Base-by-base conservation (phyloP, 2,329 filamentous ascomycete genomes). In the Dothideomycetes sp. region DNA sequence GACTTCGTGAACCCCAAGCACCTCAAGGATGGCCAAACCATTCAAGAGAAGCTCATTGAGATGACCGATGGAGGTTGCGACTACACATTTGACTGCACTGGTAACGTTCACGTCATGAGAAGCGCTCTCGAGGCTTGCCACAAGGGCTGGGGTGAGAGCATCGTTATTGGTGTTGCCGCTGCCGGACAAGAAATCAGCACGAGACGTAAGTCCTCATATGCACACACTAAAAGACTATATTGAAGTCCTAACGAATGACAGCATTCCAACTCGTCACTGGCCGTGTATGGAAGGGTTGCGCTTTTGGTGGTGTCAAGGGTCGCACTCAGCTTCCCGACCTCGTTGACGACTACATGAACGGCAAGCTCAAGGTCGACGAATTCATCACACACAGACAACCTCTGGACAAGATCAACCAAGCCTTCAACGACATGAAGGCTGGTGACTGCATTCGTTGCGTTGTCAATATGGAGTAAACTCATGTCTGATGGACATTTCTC, bases 11-110 rank as follows among this genome's bases (percentile, higher is more conserved):
- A 98, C 72, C 91, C 91, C 33, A 81, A 89, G 63, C 53, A 57
- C 38, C 53, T 70, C 40, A 64, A 65, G 49, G 57, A 61, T 36
- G 75, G 72, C 47, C 82, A 89, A 73, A 85, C 75, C 44, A 83
- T 96, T 52, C 85, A 93, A 55, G 86, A 94, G 57, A 82, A 89
- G 69, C 75, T 98, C 48, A 78, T 96, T 51, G 89, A 96, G 66
- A 87, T 96, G 82, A 98, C 91, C 2, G 91, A 96, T 56, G 91
- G 91, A 49, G 91, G 91, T 37, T 94, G 87, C 61, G 91, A 98
- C 70, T 96, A 95, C 72, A 98, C 91, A 36, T 98, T 98, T 60
- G 91, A 98, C 70, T 96, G 91, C 74, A 98, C 91, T 5, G 91
- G 91, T 44, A 96, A 96, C 57, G 88, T 96, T 38, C 77, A 79